These are phyloP conservation scores for Creolimax fragrantissima DNA, from an alignment of 78 protist species.

Conservation along the genomic window DNA sequence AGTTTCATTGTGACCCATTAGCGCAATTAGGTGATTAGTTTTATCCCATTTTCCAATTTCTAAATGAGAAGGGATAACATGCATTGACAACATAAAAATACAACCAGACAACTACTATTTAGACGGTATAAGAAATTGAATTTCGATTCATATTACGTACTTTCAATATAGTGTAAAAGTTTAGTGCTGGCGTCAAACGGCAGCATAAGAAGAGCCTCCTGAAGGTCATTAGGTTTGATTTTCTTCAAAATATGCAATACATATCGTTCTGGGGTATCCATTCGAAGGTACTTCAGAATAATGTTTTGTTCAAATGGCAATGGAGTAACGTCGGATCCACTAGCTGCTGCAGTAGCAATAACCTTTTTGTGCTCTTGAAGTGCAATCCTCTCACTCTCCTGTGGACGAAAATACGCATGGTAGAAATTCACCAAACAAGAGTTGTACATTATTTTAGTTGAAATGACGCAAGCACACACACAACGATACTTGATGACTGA, in stretches of 20 bases:
- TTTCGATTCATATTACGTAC: too few relatives aligned
- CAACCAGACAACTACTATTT: too few relatives aligned
- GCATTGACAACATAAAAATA: too few relatives aligned
- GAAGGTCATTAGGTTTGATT: slow-evolving; percentile 19
- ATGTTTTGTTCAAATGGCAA: not conserved
- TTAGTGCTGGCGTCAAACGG: not conserved
- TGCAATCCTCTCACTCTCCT: not conserved
- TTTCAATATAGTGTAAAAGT: not conserved
- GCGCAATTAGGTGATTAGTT: too few relatives aligned
- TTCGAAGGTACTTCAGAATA: slow-evolving; percentile 19
- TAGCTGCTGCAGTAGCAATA: not conserved
- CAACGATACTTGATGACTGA: slow-evolving; percentile 15
- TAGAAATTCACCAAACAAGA: not conserved
- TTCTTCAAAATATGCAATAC: not conserved
- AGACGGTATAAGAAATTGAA: too few relatives aligned
- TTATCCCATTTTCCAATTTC: too few relatives aligned
- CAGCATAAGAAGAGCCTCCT: slow-evolving; percentile 34
- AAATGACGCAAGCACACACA: too few relatives aligned
- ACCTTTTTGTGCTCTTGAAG: not conserved
- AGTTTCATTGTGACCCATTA: too few relatives aligned
- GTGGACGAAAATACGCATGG: not conserved
- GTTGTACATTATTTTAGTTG: too few relatives aligned
- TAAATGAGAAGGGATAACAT: too few relatives aligned
- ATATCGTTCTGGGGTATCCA: slow-evolving; percentile 16
- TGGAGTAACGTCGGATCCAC: not conserved